These are phyloP conservation scores for Cotoneaster glaucophyllus DNA, from an alignment of 306 rosid genomes.

Conservation along the genomic window DNA sequence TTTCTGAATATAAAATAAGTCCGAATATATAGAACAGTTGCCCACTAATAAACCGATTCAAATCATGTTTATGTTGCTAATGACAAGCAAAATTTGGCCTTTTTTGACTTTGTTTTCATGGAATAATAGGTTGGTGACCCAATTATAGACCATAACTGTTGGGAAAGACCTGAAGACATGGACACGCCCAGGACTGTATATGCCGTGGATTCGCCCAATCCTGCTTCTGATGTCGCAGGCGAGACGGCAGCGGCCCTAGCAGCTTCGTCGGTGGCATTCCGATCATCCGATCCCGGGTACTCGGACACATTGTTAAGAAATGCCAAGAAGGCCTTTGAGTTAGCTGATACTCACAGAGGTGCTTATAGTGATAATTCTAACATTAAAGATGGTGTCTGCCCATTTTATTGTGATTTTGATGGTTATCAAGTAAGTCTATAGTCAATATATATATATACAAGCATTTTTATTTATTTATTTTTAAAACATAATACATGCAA, in stretches of 20 bases:
- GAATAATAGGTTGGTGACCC: slow-evolving; percentile 79
- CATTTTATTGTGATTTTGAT: slow-evolving; percentile 82
- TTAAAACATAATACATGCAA: not conserved
- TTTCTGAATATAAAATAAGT: not conserved
- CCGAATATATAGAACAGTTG: not conserved
- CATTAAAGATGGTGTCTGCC: slow-evolving; percentile 65
- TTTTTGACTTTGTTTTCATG: not conserved
- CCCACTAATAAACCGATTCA: not conserved
- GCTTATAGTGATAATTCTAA: slow-evolving; percentile 79
- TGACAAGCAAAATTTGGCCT: not conserved
- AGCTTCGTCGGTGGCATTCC: slow-evolving; percentile 70
- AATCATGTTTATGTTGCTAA: not conserved
- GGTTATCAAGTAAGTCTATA: slow-evolving; percentile 63
- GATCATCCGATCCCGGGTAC: slow-evolving; percentile 59
- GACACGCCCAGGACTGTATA: slow-evolving; percentile 71
- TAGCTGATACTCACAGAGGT: slow-evolving; percentile 72
- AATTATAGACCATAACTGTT: slow-evolving; percentile 60
- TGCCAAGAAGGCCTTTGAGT: slow-evolving; percentile 65
- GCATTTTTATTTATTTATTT: not conserved
- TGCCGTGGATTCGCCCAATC: slow-evolving; percentile 80
- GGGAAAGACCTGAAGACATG: slow-evolving; percentile 99
- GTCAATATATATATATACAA: not conserved
- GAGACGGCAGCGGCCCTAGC: slow-evolving; percentile 88
- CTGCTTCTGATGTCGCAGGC: slow-evolving; percentile 83
- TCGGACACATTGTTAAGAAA: slow-evolving; percentile 59